Percentiles rank a stretch among this genome's conserved stretches.
phyloP scores from a whole-genome alignment of 495 filamentous ascomycete genomes.

The Eremomyces bilateralis region DNA sequence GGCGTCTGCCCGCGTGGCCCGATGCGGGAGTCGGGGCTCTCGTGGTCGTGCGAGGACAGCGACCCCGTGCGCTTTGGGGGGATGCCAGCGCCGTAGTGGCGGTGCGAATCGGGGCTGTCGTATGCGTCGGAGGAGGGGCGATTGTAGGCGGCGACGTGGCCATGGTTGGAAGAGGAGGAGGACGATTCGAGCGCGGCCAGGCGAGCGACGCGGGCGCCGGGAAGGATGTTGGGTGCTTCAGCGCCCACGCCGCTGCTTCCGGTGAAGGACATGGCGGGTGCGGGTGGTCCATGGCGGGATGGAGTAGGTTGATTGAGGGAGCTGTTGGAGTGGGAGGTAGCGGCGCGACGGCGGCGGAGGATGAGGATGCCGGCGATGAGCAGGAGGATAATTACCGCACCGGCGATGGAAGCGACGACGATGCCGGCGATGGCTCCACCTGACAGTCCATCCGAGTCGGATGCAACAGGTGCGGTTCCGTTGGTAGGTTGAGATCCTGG shows the following conservation, averaged over 20 bases:
- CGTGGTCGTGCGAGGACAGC: conserved; percentile 54
- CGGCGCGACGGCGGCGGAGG: conserved; percentile 30
- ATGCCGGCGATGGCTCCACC: conserved; percentile 79
- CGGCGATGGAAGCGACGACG: conserved; percentile 61
- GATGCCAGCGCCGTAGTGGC: conserved; percentile 22
- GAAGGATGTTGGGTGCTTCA: conserved; percentile 39
- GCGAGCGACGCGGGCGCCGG: conserved; percentile 75
- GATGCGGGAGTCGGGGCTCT: conserved; percentile 34
- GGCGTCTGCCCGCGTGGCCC: no score
- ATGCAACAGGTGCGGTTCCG: conserved; percentile 18
- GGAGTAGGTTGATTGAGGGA: conserved; percentile 81
- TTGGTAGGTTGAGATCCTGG: conserved; percentile 18
- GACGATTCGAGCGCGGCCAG: conserved; percentile 77
- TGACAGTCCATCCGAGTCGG: conserved; percentile 28
- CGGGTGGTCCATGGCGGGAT: conserved; percentile 30
- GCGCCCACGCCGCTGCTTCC: no score
- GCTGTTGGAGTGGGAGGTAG: conserved; percentile 37
- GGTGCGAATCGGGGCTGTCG: conserved; percentile 57
- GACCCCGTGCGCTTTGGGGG: conserved; percentile 67
- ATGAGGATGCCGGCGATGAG: conserved; percentile 36
- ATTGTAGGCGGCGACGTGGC: conserved; percentile 30
- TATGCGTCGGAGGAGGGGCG: conserved; percentile 60
- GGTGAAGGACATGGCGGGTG: conserved; percentile 15
- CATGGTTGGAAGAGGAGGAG: conserved; percentile 10
- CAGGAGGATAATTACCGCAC: conserved; percentile 40